Evolutionary conservation across 2,329 filamentous ascomycete species (phyloP), one percentile per base, ranked within the genome.

Genomic region (Diaporthe vexans): DNA sequence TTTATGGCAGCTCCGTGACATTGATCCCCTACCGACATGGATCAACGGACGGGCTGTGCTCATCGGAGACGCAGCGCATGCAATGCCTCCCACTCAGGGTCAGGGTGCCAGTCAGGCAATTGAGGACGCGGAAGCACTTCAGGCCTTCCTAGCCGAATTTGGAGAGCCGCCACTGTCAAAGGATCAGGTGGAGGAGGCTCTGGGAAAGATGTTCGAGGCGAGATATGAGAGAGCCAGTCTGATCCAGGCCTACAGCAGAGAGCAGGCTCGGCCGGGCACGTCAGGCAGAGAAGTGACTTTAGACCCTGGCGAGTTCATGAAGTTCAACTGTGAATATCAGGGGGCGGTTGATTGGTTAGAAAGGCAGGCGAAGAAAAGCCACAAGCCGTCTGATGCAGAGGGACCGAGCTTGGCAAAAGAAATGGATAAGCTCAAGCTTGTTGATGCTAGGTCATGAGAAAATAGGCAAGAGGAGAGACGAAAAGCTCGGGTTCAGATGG

Each of bases 1-100:
- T 0, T 78, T 87, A 0, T 88, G 85, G 85, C 85, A 86, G 74
- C 78, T 87, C 1, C 83, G 84, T 37, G 86, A 87, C 74, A 75
- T 84, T 35, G 85, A 86, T 65, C 82, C 84, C 0, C 71, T 87
- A n/a, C 73, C 76, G 3, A 82, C 77, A 7, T 85, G 82, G 83
- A 80, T 83, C 81, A 78, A 51, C 4, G 78, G 77, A 1, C 76
- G 77, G n/a, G 67, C 72, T 3, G 73, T 78, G 15, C 68, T 79
- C 5, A 77, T 79, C 29, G 78, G 78, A 0, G 78, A 78, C 48
- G 78, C 78, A 13, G 77, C 76, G 1, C 78, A 79, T 35, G 75
- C 78, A 1, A 79, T 79, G 78, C 78, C 85, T 2, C 85, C 85
- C 0, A 85, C 82, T 0, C 83, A 85, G 74, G 84, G 83, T 0